Evolutionary conservation across 1,139 yeast genomes (phyloP), one percentile per base, ranked within the genome.

Genomic region (Saccharomyces pastorianus): DNA sequence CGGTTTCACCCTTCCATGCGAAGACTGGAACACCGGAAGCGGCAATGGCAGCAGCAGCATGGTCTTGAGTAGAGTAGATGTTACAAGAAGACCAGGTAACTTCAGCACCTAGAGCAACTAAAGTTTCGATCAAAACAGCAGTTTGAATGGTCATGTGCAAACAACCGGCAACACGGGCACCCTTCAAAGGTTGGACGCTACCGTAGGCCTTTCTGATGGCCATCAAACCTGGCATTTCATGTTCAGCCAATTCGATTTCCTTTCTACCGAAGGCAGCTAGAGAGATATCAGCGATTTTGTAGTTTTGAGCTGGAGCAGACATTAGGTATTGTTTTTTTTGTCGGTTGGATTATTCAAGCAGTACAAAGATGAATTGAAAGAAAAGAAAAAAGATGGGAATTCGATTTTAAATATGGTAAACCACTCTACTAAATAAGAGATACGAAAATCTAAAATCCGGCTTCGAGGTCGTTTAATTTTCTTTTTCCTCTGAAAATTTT

Each of bases 1-100:
- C 99, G 76, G 99, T 89, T 83, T 93, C 99, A 74, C 99, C 99
- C 84, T 93, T 93, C 99, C 99, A 95, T 71, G 99, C 99, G 69
- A 90, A 95, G 64, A 95, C 99, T 73, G 99, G 99, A 59, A 93
- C 95, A 79, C 99, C 99, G 67, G 97, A 78, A 68, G 99, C 99
- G 68, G 99, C 99, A 76, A 95, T 93, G 70, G 99, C 99, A 71
- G 99, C 98, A 71, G 99, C 99, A 67, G 98, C 98, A 75, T 93
- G 98, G 78, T 93, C 99, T 81, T 93, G 99, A 64, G 99, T 93
- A 67, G 98, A 93, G 87, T 89, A 93, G 71, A 93, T 93, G 96
- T 93, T 93, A 84, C 99, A 93, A 53, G 98, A 91, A 63, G 96
- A 83, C 99, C 99, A 93, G 72, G 99, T 93, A 64, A 93, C 99